Percentiles rank a stretch among this genome's conserved stretches.
Conservation (phyloP, 1,284 basidiomycete genomes). For the Apiotrichum laibachii region DNA sequence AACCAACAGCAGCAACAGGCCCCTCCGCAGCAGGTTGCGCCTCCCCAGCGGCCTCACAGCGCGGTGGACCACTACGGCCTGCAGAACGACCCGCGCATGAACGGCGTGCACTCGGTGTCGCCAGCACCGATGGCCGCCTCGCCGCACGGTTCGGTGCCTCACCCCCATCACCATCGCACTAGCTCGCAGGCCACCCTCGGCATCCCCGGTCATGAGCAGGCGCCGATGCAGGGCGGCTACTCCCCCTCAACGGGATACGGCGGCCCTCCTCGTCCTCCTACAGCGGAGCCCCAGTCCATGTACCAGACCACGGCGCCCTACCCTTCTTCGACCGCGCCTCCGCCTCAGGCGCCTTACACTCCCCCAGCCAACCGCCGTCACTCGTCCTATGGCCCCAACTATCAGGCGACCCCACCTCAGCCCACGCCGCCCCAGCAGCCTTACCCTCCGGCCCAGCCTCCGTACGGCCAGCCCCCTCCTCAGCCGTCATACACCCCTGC, state of each 20-base stretch:
- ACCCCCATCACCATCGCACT: constrained; percentile 8
- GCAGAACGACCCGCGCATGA: not conserved
- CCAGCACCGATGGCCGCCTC: not conserved
- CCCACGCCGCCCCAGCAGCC: constrained; percentile 2
- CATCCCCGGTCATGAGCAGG: not conserved
- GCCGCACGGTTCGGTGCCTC: not conserved
- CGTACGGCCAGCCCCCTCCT: constrained; percentile 4
- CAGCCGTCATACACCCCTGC: constrained; percentile 2
- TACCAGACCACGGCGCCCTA: not conserved
- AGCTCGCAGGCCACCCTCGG: constrained; percentile 6
- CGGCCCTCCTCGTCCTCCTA: not conserved
- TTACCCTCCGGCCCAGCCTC: not conserved
- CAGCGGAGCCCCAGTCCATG: not conserved
- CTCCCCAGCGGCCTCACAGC: constrained; percentile 8
- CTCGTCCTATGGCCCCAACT: not conserved
- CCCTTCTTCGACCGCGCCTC: not conserved
- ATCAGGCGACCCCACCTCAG: not conserved
- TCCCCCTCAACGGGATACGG: not conserved
- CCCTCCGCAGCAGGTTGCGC: constrained; percentile 10
- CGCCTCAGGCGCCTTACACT: constrained; percentile 2
- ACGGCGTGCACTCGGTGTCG: not conserved
- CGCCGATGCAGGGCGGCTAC: not conserved
- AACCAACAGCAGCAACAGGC: constrained; percentile 28
- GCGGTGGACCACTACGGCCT: constrained; percentile 3
- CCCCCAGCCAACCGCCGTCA: not conserved